Conservation (phyloP, 192 early-diverging fungal species). For the Umbelopsis isabellina region DNA sequence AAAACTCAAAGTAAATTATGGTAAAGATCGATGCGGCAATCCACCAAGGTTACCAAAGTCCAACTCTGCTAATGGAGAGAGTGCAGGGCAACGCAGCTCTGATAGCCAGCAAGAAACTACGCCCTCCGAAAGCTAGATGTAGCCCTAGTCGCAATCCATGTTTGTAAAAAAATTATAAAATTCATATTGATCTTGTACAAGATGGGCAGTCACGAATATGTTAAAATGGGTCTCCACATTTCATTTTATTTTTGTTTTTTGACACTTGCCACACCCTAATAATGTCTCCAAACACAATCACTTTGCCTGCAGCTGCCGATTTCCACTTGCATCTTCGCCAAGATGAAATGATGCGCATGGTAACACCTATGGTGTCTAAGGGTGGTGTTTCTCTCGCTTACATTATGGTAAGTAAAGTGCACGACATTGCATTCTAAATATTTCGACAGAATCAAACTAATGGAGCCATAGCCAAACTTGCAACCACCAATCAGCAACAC, state of each 20-base stretch:
- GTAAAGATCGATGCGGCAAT: slow-evolving; percentile 87
- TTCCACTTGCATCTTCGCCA: slow-evolving; percentile 96
- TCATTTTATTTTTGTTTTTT: neutral
- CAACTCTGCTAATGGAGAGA: neutral
- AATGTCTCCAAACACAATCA: slow-evolving; percentile 49
- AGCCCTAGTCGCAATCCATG: too few relatives aligned
- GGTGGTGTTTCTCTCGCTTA: slow-evolving; percentile 87
- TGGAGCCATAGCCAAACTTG: slow-evolving; percentile 79
- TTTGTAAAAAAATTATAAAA: too few relatives aligned
- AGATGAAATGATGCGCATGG: slow-evolving; percentile 86
- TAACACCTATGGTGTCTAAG: slow-evolving; percentile 78
- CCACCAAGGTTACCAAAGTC: slow-evolving; percentile 49
- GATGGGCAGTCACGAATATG: too few relatives aligned
- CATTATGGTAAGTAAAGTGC: slow-evolving; percentile 75
- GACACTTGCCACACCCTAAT: neutral
- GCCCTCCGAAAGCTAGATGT: neutral
- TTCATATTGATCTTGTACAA: too few relatives aligned
- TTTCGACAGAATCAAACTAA: neutral
- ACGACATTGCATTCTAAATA: neutral
- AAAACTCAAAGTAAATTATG: slow-evolving; percentile 66
- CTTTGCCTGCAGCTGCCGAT: slow-evolving; percentile 77
- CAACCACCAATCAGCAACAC: slow-evolving; percentile 88
- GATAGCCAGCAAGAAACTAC: neutral
- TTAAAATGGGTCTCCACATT: too few relatives aligned
- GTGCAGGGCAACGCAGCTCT: neutral